Conservation (phyloP, 2,329 filamentous ascomycete species). For the Aureobasidium pullulans region DNA sequence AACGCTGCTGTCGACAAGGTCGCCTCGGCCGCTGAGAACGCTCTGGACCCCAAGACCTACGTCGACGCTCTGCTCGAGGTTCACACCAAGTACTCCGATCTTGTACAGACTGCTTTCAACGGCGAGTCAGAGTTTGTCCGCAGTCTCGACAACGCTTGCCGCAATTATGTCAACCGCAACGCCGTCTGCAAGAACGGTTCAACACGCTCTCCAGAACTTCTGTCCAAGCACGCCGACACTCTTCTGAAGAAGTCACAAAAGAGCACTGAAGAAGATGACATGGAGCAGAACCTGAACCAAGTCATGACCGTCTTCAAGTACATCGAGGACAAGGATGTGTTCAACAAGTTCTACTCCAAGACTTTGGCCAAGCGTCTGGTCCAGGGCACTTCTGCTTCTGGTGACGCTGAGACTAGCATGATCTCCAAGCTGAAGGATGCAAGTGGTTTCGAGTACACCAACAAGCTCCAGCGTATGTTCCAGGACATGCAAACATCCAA, state of each 20-base stretch:
- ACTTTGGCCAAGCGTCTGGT: slow-evolving; percentile 94
- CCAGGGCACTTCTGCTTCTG: slow-evolving; percentile 88
- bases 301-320: slow-evolving; percentile 99
- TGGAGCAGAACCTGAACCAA: slow-evolving; percentile 79
- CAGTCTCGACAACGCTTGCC: slow-evolving; percentile 91
- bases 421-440: slow-evolving; percentile 98
- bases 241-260: slow-evolving; percentile 88
- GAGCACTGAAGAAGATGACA: slow-evolving; percentile 85
- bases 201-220: slow-evolving; percentile 85
- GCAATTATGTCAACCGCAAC: slow-evolving; percentile 97
- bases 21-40: slow-evolving; percentile 69
- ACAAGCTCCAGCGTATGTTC: slow-evolving; percentile 99
- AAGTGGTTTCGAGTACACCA: slow-evolving; percentile 98
- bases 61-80: slow-evolving; percentile 92
- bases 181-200: slow-evolving; percentile 90
- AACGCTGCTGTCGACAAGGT: slow-evolving; percentile 86
- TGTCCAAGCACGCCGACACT: slow-evolving; percentile 92
- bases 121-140: slow-evolving; percentile 96
- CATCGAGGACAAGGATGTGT: slow-evolving; percentile 99
- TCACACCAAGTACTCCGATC: slow-evolving; percentile 82
- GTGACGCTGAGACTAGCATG: slow-evolving; percentile 98
- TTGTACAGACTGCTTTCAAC: slow-evolving; percentile 87
- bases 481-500: slow-evolving; percentile 99
- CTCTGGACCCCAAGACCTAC: slow-evolving; percentile 91
- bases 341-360: slow-evolving; percentile 98